A percentile compares a stretch with the other conserved stretches of the same genome.
phyloP scores from a whole-genome alignment of 2,329 filamentous ascomycete species.

The Ploettnerulaceae sp. region DNA sequence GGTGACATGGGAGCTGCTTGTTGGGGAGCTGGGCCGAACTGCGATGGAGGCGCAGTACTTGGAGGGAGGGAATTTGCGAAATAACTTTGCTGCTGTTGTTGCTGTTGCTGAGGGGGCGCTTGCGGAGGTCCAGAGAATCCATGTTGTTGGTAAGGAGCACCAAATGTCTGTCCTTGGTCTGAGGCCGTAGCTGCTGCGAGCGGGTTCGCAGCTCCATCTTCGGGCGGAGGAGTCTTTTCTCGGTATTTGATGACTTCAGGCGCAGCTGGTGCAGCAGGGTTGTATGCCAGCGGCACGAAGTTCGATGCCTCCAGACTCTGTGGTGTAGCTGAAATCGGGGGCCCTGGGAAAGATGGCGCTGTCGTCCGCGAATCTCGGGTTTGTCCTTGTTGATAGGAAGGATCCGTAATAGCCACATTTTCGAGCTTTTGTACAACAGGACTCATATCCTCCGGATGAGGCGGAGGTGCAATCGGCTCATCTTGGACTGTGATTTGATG shows the following conservation, averaged over 20 bases:
- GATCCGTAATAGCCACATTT: slow-evolving; percentile 60
- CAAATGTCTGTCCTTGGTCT: slow-evolving; percentile 52
- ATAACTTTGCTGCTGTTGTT: slow-evolving; percentile 22
- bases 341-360: slow-evolving; percentile 26
- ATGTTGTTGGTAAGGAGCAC: slow-evolving; percentile 37
- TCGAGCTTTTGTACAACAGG: slow-evolving; percentile 71
- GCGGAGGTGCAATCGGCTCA: slow-evolving; percentile 52
- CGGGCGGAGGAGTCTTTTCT: slow-evolving; percentile 74
- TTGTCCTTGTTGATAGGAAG: slow-evolving; percentile 40
- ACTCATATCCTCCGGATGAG: slow-evolving; percentile 50
- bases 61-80: slow-evolving; percentile 37
- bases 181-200: slow-evolving; percentile 53
- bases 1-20: slow-evolving; percentile 22
- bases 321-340: slow-evolving; percentile 36
- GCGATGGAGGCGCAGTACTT: slow-evolving; percentile 12
- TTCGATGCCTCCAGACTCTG: slow-evolving; percentile 36
- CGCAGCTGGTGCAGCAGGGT: slow-evolving; percentile 71
- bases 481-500: slow-evolving; percentile 59
- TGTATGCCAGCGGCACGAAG: slow-evolving; percentile 67
- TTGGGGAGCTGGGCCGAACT: slow-evolving; percentile 15
- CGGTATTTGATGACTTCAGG: slow-evolving; percentile 67
- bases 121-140: slow-evolving; percentile 20
- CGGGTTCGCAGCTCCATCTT: slow-evolving; percentile 58
- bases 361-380: slow-evolving; percentile 28
- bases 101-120: slow-evolving; percentile 8